Evolutionary conservation across 768 basidiomycete genomes (phyloP), one percentile per base, ranked within the genome.

Genomic region (Coprinopsis strossmayeri): DNA sequence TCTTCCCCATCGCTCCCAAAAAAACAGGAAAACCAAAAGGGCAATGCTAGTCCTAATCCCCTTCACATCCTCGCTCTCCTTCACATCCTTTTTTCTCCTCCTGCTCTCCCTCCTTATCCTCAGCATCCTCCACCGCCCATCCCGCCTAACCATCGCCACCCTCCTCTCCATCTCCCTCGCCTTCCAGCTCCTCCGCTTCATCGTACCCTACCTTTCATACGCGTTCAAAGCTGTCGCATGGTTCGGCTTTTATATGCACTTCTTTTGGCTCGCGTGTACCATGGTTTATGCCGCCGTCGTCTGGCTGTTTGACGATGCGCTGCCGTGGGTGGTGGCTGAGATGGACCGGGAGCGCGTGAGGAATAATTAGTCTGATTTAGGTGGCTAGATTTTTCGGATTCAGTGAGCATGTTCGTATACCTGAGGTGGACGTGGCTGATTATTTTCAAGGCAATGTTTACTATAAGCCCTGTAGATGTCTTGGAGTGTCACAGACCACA

Each of bases 181-280:
- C 9, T 25, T 7, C 18, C 40, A 42, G 24, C 10, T 42, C 24
- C 4, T 42, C 40, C 9, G 20, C 5, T 23, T 18, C 7, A 4
- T 26, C 10, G 18, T 42, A 4, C 18, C 10, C 7, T 42, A 18
- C 9, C 4, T 17, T 3, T 10, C 17, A 5, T 5, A 5, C 23
- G 24, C 24, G 4, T 42, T 42, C 40, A 42, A 42, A 24, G 40
- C 40, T 26, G 23, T 42, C 17, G 40, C 40, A 4, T 42, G 40
- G 40, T 42, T 42, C 40, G 40, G 40, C 4, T 42, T 42, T 17
- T 42, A 42, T 23, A 12, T 42, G 5, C 40, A 42, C 23, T 42
- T 42, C 23, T 42, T 42, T 23, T 42, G 24, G 18, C 10, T 42
- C 4, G 40, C 40, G 9, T 20, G 13, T 18, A 42, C 21, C 5